These are phyloP conservation scores for Calocybe gambosa DNA, from an alignment of 1,284 basidiomycete genomes.

Conservation along the genomic window DNA sequence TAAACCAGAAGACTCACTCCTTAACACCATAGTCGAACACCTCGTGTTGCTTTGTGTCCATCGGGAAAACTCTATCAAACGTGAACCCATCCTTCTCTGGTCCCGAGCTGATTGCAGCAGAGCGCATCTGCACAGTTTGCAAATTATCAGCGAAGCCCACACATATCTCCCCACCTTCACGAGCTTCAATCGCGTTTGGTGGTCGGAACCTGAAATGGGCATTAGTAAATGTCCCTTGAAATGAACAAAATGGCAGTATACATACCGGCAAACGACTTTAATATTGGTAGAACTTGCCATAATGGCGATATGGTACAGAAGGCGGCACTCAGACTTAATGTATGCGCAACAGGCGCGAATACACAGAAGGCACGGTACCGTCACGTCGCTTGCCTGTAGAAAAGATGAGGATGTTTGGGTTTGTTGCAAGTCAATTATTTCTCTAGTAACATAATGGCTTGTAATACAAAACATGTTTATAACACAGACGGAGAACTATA, in stretches of 20 bases:
- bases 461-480: constrained; percentile 11
- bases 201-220: constrained; percentile 77
- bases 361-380: constrained; percentile 1
- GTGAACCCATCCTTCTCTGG: constrained; percentile 93
- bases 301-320: constrained; percentile 22
- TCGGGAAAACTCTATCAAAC: constrained; percentile 95
- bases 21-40: constrained; percentile 99
- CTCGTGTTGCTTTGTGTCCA: constrained; percentile 87
- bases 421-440: constrained; percentile 19
- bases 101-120: constrained; percentile 57
- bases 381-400: constrained; percentile 2
- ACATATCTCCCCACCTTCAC: constrained; percentile 88
- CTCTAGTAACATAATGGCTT: constrained; percentile 9
- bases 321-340: constrained; percentile 16
- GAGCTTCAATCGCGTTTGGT: constrained; percentile 86
- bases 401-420: constrained; percentile 20
- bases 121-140: constrained; percentile 78
- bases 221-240: constrained; percentile 9
- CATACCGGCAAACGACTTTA: constrained; percentile 93
- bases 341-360: constrained; percentile 3
- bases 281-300: constrained; percentile 81
- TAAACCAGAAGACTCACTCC: constrained; percentile 54
- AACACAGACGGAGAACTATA: constrained; percentile 9
- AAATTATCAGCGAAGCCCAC: constrained; percentile 85
- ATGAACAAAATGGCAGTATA: constrained; percentile 13